Conservation (phyloP, 1,139 yeast genomes). For the Lipomyces yarrowii region DNA sequence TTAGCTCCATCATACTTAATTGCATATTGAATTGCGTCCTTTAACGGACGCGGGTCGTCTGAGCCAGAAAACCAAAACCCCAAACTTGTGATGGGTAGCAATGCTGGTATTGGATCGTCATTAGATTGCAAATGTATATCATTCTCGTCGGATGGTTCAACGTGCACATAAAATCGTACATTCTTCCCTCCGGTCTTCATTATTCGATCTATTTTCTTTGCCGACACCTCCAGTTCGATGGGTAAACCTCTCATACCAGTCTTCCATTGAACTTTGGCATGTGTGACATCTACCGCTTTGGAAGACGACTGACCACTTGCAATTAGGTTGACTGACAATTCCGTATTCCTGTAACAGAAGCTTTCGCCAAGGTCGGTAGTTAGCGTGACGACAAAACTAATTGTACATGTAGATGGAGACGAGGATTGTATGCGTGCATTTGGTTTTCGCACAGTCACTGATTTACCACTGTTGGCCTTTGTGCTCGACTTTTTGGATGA, state of each 20-base stretch:
- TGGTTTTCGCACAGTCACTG: neutral
- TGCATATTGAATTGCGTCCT: neutral
- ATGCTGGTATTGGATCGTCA: neutral
- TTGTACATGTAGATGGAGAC: neutral
- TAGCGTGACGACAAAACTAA: constrained; percentile 37
- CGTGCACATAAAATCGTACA: constrained; percentile 1
- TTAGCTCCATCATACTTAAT: neutral
- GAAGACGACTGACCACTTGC: neutral
- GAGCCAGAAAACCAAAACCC: neutral
- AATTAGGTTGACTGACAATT: constrained; percentile 16
- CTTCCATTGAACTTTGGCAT: constrained; percentile 25
- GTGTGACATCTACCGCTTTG: neutral
- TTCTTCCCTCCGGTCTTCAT: neutral
- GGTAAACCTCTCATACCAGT: constrained; percentile 28
- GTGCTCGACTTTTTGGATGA: constrained; percentile 1
- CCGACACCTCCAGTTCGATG: constrained; percentile 8
- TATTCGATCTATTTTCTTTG: neutral
- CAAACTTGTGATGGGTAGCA: constrained; percentile 7
- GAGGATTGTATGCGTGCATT: neutral
- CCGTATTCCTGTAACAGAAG: constrained; percentile 38
- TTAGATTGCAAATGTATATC: neutral
- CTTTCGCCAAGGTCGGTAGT: constrained; percentile 42
- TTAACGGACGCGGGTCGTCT: neutral
- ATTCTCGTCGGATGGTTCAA: neutral
- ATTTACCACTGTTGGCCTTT: neutral